Evolutionary conservation across 306 rosid genomes (phyloP).

Genomic region (Clitoria ternatea): DNA sequence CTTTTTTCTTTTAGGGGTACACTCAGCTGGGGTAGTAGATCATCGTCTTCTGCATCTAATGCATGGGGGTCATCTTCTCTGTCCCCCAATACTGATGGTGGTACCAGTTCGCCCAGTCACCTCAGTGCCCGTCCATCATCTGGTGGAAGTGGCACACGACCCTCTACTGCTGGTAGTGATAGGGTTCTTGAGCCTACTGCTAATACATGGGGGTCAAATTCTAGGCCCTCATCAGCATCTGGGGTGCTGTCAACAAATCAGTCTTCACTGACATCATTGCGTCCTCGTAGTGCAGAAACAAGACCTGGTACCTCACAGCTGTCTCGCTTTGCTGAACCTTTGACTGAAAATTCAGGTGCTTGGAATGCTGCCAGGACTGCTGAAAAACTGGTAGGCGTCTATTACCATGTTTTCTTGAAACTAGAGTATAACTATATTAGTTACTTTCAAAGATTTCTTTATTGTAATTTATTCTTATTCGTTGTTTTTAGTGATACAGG

Average conservation of each 20-base stretch:
- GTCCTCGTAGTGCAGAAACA: slow-evolving; percentile 97
- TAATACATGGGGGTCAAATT: slow-evolving; percentile 72
- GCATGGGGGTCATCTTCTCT: slow-evolving; percentile 84
- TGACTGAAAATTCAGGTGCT: slow-evolving; percentile 60
- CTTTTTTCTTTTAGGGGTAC: slow-evolving; percentile 62
- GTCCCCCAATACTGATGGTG: slow-evolving; percentile 81
- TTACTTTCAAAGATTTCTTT: background rate
- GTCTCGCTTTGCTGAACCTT: slow-evolving; percentile 89
- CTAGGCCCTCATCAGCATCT: slow-evolving; percentile 96
- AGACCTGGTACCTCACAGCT: slow-evolving; percentile 95
- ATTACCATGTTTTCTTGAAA: slow-evolving; percentile 11
- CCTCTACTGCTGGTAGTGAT: slow-evolving; percentile 93
- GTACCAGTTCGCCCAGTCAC: slow-evolving; percentile 71
- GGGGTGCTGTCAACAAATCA: slow-evolving; percentile 73
- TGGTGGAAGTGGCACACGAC: slow-evolving; percentile 89
- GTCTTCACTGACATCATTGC: slow-evolving; percentile 59
- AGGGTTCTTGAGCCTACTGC: slow-evolving; percentile 59
- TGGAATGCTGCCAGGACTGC: slow-evolving; percentile 79
- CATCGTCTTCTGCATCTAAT: slow-evolving; percentile 74
- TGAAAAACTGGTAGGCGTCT: slow-evolving; percentile 66
- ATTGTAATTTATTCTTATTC: background rate
- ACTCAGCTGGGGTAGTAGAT: slow-evolving; percentile 89
- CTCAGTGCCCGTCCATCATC: slow-evolving; percentile 85
- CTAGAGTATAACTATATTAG: background rate
- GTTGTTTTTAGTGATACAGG: background rate